Percentiles rank a stretch among this genome's conserved stretches.
Evolutionary conservation across 192 early-diverging fungal genomes (phyloP).

Genomic region (Chytriomyces confervae): DNA sequence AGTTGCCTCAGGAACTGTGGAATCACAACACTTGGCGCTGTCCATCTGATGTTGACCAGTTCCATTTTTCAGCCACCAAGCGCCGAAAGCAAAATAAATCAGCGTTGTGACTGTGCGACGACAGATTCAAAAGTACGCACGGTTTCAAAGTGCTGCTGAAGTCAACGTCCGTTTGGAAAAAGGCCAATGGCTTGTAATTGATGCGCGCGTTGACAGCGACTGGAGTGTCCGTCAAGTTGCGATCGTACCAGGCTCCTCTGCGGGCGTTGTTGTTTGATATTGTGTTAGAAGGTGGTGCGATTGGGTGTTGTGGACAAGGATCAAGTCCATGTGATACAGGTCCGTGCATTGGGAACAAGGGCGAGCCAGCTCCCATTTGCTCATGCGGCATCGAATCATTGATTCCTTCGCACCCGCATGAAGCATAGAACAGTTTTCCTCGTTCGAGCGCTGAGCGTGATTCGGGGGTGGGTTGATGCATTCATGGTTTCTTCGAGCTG

Average conservation of each 20-base stretch:
- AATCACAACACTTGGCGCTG: conserved; percentile 4
- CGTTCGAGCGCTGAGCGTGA: background rate
- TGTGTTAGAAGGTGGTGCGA: background rate
- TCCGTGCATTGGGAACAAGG: background rate
- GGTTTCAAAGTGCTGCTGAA: conserved; percentile 33
- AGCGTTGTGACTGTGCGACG: background rate
- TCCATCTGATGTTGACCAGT: conserved; percentile 6
- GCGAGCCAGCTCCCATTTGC: background rate
- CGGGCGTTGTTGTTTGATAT: background rate
- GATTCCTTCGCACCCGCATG: background rate
- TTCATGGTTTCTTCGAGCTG: background rate
- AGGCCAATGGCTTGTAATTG: conserved; percentile 28
- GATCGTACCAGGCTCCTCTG: conserved; percentile 36
- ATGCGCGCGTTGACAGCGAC: conserved; percentile 15
- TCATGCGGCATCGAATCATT: background rate
- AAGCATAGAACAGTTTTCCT: background rate
- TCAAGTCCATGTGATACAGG: background rate
- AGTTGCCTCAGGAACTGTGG: conserved; percentile 20
- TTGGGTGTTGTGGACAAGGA: background rate
- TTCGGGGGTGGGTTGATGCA: background rate
- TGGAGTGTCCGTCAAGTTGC: conserved; percentile 24
- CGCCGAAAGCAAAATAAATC: background rate
- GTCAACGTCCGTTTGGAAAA: conserved; percentile 37
- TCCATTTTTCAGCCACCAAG: conserved; percentile 1
- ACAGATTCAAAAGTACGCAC: background rate